Evolutionary conservation across 2,329 filamentous ascomycete genomes (phyloP).

Genomic region (Macroventuria anomochaeta): DNA sequence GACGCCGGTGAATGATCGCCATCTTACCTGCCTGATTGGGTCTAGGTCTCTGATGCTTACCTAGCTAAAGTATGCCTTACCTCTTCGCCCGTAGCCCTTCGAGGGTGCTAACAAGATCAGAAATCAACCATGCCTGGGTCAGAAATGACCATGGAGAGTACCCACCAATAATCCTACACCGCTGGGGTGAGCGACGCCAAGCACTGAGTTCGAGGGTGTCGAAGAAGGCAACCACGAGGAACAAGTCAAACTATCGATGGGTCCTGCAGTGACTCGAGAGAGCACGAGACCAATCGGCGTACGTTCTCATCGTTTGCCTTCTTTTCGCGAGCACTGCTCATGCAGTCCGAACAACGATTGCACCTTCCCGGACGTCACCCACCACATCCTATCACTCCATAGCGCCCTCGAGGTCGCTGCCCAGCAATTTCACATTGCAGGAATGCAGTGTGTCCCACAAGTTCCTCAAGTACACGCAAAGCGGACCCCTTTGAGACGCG

Average conservation of each 20-base stretch:
- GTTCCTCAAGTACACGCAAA: conserved; percentile 7
- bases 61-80: conserved; percentile 7
- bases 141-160: too few species aligned
- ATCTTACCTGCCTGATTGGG: background rate
- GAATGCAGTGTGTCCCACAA: background rate
- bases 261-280: background rate
- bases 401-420: background rate
- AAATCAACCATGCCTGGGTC: background rate
- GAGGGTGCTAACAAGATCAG: background rate
- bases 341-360: background rate
- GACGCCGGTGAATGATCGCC: conserved; percentile 7
- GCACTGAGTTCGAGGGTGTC: too few species aligned
- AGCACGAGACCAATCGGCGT: background rate
- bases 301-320: background rate
- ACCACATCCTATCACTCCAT: background rate
- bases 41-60: background rate
- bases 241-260: background rate
- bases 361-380: background rate
- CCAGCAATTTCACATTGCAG: conserved; percentile 3
- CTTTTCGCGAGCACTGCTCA: background rate
- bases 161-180: conserved; percentile 5
- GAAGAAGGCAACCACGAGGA: too few species aligned
- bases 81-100: background rate
- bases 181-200: background rate
- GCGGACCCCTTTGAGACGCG: background rate